phyloP scores from a whole-genome alignment of 495 filamentous ascomycete species.

The Hypoxylon crocopeplum region DNA sequence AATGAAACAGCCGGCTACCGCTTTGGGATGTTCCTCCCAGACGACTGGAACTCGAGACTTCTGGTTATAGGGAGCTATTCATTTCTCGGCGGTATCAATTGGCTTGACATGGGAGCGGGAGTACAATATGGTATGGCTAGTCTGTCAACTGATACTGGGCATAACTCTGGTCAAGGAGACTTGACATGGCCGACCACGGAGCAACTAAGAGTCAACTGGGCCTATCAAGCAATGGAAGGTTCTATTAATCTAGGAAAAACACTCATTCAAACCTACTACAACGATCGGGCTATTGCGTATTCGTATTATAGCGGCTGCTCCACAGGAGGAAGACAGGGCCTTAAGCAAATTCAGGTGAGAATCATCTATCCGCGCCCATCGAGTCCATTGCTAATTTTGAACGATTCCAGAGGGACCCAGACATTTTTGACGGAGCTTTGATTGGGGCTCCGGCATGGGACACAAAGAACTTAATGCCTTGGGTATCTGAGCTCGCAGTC shows the following conservation, averaged over 20 bases:
- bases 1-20: slow-evolving; percentile 55
- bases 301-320: slow-evolving; percentile 60
- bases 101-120: slow-evolving; percentile 56
- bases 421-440: slow-evolving; percentile 33
- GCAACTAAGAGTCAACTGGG: slow-evolving; percentile 47
- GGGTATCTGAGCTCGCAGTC: slow-evolving; percentile 37
- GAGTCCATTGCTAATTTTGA: not conserved
- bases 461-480: slow-evolving; percentile 54
- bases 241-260: slow-evolving; percentile 47
- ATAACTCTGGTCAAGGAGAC: slow-evolving; percentile 51
- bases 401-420: slow-evolving; percentile 17
- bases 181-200: slow-evolving; percentile 58
- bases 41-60: slow-evolving; percentile 54
- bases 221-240: slow-evolving; percentile 52
- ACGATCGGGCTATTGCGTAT: slow-evolving; percentile 20
- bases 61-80: slow-evolving; percentile 53
- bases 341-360: slow-evolving; percentile 50
- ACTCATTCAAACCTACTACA: slow-evolving; percentile 38
- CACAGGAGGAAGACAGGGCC: slow-evolving; percentile 57
- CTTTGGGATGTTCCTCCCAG: slow-evolving; percentile 61
- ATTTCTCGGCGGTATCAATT: slow-evolving; percentile 59
- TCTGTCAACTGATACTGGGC: slow-evolving; percentile 64
- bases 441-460: slow-evolving; percentile 47
- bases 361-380: not conserved
- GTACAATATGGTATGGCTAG: slow-evolving; percentile 57